Conservation (phyloP, 2,329 filamentous ascomycete genomes). For the Talaromyces sp. region DNA sequence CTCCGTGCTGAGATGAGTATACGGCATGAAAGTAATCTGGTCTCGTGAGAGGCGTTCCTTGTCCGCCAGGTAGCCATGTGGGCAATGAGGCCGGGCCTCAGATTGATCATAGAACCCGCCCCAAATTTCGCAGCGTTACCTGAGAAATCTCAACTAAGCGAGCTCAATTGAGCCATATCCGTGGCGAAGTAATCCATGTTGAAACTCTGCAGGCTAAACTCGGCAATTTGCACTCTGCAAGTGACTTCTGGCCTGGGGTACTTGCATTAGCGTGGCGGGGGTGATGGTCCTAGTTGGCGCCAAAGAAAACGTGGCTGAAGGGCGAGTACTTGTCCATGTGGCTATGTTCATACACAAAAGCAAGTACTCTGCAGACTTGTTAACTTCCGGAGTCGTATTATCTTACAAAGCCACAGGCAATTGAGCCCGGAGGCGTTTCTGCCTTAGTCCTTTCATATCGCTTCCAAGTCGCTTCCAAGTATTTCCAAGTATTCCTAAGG, state of each 20-base stretch:
- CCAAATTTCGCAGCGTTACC: not conserved
- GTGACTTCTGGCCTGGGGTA: slow-evolving; percentile 1
- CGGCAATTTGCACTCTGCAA: slow-evolving; percentile 8
- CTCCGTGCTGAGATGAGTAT: slow-evolving; percentile 9
- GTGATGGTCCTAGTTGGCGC: slow-evolving; percentile 1
- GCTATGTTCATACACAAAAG: too few relatives aligned
- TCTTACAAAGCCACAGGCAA: too few relatives aligned
- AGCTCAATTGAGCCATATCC: slow-evolving; percentile 8
- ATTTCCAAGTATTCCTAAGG: too few relatives aligned
- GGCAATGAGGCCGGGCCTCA: too few relatives aligned
- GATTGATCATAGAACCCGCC: not conserved
- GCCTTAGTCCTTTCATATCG: not conserved
- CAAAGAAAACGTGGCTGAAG: not conserved
- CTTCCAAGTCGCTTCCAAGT: too few relatives aligned
- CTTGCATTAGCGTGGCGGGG: slow-evolving; percentile 7
- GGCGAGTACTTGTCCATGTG: too few relatives aligned
- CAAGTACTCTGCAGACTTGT: too few relatives aligned
- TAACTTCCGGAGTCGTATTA: too few relatives aligned
- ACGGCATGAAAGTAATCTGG: not conserved
- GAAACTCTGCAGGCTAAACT: slow-evolving; percentile 14
- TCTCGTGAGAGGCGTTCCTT: not conserved
- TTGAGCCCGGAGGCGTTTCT: too few relatives aligned
- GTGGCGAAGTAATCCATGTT: slow-evolving; percentile 9
- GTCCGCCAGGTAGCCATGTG: not conserved
- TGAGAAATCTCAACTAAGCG: not conserved